Evolutionary conservation across 805 yeast genomes (phyloP), one percentile per base, ranked within the genome.

Genomic region (Suhomyces kilbournensis): DNA sequence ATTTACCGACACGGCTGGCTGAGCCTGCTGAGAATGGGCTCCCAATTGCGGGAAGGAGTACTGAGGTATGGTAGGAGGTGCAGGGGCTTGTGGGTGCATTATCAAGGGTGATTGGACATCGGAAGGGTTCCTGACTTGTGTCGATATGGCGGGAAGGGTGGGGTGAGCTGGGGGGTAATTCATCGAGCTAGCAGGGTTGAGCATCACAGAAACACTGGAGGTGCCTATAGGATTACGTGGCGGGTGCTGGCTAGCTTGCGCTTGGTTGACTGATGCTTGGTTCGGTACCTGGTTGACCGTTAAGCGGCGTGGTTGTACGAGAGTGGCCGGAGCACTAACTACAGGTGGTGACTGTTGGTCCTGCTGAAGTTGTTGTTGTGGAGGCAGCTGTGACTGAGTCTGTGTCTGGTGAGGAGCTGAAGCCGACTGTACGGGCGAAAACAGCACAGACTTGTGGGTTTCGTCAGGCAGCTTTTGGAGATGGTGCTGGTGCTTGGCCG

Each of bases 401-500:
- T 34, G 50, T 35, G n/a, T 53, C 5, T 19, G 35, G 2, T 49
- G 49, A 23, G 44, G 45, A 5, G 45, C 45, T 23, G 30, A n/a
- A 12, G 28, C 17, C 17, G 14, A 30, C 45, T 42, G 26, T 23
- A 22, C 22, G 17, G 45, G 30, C 12, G 30, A 42, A n/a, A 42
- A 20, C 45, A 42, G 45, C 8, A 42, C 45, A 9, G 45, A 14
- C 28, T 20, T 42, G 30, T 20, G 42, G 14, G 42, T 38, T 17
- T 38, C 42, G 22, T 38, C 42, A 12, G 47, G 52, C 14, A 30
- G 39, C 42, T 47, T 57, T 5, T 51, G 58, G 25, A 52, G 59
- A n/a, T 59, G 60, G 26, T 64, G 68, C 42, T 67, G 73, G 50
- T 75, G 79, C 48, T 75, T 72, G 15, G 79, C 79, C 3, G 79